phyloP scores from a whole-genome alignment of 2,329 filamentous ascomycete species.

The Gyromitra esculenta region DNA sequence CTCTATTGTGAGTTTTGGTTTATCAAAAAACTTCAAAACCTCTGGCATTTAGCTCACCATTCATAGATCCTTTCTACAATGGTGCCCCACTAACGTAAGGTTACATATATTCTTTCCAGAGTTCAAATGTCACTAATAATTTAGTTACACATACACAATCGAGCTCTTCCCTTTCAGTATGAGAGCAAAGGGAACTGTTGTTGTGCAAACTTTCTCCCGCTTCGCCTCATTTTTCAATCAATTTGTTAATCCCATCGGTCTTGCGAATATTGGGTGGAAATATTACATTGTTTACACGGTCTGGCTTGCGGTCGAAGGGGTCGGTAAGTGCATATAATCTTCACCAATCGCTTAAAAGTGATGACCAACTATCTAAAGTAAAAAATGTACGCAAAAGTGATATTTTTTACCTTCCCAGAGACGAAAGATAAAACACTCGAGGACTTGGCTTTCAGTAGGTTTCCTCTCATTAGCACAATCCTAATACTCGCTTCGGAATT shows the following conservation, averaged over 20 bases:
- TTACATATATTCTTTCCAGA: background rate
- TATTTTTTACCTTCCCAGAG: slow-evolving; percentile 52
- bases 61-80: slow-evolving; percentile 66
- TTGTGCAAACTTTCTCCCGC: slow-evolving; percentile 46
- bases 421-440: slow-evolving; percentile 56
- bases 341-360: slow-evolving; percentile 30
- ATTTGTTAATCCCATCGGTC: slow-evolving; percentile 63
- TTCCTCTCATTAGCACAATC: background rate
- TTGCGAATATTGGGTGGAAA: slow-evolving; percentile 61
- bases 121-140: slow-evolving; percentile 60
- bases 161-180: slow-evolving; percentile 70
- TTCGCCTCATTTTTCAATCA: slow-evolving; percentile 58
- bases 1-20: slow-evolving; percentile 59
- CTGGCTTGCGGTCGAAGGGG: slow-evolving; percentile 56
- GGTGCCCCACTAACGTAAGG: slow-evolving; percentile 60
- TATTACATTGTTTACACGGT: slow-evolving; percentile 63
- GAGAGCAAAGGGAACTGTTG: slow-evolving; percentile 68
- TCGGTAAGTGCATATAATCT: slow-evolving; percentile 56
- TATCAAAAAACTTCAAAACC: background rate
- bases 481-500: background rate
- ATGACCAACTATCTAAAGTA: background rate
- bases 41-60: background rate
- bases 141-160: slow-evolving; percentile 60
- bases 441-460: slow-evolving; percentile 47
- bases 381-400: slow-evolving; percentile 25